Evolutionary conservation across 2,329 filamentous ascomycete genomes (phyloP), one percentile per base, ranked within the genome.

Genomic region (Ceratocystis diversiconidia): DNA sequence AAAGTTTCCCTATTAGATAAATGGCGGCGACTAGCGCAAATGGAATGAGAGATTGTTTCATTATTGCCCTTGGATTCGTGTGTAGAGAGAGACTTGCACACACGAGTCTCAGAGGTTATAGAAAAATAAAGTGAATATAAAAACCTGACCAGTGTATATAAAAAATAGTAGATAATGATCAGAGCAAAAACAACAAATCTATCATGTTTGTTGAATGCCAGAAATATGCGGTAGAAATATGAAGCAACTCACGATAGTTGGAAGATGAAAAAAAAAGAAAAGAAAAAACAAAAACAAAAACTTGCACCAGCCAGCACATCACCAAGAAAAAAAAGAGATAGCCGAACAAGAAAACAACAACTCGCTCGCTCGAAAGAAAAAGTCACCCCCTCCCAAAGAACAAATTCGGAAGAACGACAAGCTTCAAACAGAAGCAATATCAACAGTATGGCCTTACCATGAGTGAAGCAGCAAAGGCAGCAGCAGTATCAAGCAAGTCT

Each of bases 1-100:
- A 79, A 79, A 30, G 84, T 90, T 4, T 85, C 85, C 1, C 72
- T 90, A 19, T 71, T 90, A 67, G 78, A 80, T 68, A 76, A 80
- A 67, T 85, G 81, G 66, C 43, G 55, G 30, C 36, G 66, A 32
- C 28, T 6, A 8, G 12, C 28, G 28, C n/a, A 59, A n/a, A 59
- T n/a, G 25, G 48, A 25, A n/a, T n/a, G 48, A 52, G 5, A 5
- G 5, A 28, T 52, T 10, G 3, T 28, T 52, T 41, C 36, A 41
- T 41, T 41, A 15, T 15, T 41, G 12, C 36, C 36, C 10, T 41
- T 41, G 36, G 10, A 41, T 41, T 41, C 3, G 36, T 41, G 19
- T 10, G 17, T 28, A 2, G 19, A 12, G 17, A 5, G 5, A 52
- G 48, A 15, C 8, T 15, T 52, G 48, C 6, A 52, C 48, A 50